phyloP scores from a whole-genome alignment of 192 early-diverging fungal species.

The Phlyctochytrium planicorne region DNA sequence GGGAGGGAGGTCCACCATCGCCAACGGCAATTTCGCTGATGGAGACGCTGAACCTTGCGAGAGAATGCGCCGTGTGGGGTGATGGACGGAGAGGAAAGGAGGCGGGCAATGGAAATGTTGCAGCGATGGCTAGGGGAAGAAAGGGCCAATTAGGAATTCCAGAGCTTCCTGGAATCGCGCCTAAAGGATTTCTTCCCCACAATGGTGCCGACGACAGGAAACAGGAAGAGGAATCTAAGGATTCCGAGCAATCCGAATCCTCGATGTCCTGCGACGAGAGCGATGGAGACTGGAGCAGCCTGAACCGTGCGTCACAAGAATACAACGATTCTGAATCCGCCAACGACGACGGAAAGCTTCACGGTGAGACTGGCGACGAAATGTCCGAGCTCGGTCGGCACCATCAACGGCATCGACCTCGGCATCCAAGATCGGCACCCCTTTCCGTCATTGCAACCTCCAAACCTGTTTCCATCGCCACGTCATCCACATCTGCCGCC shows the following conservation, averaged over 20 bases:
- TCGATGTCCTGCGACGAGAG: too few relatives aligned
- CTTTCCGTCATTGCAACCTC: neutral
- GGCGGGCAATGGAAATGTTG: neutral
- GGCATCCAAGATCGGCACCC: neutral
- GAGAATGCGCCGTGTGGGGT: neutral
- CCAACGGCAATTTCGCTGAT: neutral
- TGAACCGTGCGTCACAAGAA: too few relatives aligned
- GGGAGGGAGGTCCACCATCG: neutral
- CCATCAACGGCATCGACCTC: neutral
- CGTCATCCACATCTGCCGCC: too few relatives aligned
- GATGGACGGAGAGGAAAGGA: neutral
- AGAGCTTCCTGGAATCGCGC: too few relatives aligned
- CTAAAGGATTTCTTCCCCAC: too few relatives aligned
- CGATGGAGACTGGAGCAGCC: too few relatives aligned
- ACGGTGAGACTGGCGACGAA: neutral
- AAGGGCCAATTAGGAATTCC: neutral
- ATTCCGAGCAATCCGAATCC: neutral
- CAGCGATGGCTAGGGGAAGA: too few relatives aligned
- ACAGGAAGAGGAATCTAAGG: neutral
- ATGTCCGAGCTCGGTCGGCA: too few relatives aligned
- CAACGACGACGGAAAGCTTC: neutral
- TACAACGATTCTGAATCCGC: neutral
- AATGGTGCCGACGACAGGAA: neutral
- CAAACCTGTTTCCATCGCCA: too few relatives aligned
- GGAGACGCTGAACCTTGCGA: neutral